A percentile compares a stretch with the other conserved stretches of the same genome.
Conservation (phyloP, 2,329 filamentous ascomycete genomes). For the Cladosporium austrohemisphaericum region DNA sequence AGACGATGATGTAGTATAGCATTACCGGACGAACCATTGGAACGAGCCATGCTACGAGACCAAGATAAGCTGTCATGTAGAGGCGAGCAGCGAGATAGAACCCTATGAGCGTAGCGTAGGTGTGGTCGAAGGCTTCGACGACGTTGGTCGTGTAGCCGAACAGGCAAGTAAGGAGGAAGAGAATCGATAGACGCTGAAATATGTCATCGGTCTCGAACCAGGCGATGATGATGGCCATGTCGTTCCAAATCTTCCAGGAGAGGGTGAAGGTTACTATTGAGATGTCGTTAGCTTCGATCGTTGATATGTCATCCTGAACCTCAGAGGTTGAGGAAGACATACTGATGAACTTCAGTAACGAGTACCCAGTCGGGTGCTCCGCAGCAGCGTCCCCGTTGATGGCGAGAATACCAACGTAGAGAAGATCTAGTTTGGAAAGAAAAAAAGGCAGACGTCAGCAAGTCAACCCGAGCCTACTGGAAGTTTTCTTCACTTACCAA, state of each 20-base stretch:
- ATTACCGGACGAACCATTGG: constrained; percentile 58
- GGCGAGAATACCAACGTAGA: constrained; percentile 63
- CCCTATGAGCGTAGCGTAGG: constrained; percentile 56
- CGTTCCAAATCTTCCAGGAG: constrained; percentile 62
- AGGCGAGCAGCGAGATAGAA: constrained; percentile 59
- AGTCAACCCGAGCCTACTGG: no score
- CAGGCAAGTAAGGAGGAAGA: constrained; percentile 60
- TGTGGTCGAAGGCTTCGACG: constrained; percentile 52
- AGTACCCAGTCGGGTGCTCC: constrained; percentile 52
- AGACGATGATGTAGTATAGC: constrained; percentile 46
- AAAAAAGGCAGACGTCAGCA: no score
- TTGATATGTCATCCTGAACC: no score
- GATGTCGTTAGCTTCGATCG: not conserved
- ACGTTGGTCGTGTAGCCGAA: constrained; percentile 63
- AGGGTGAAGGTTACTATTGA: constrained; percentile 52
- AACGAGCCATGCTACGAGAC: constrained; percentile 47
- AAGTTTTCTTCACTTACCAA: no score
- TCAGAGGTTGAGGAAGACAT: no score
- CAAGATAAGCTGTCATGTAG: constrained; percentile 49
- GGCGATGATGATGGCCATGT: constrained; percentile 54
- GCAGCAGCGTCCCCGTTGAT: constrained; percentile 60
- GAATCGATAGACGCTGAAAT: constrained; percentile 54
- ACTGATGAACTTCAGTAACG: constrained; percentile 55
- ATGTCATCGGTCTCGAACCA: constrained; percentile 64
- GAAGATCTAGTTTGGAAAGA: no score